A percentile compares a stretch with the other conserved stretches of the same genome.
phyloP scores from a whole-genome alignment of 2,329 filamentous ascomycete genomes.

The Scorias spongiosa region DNA sequence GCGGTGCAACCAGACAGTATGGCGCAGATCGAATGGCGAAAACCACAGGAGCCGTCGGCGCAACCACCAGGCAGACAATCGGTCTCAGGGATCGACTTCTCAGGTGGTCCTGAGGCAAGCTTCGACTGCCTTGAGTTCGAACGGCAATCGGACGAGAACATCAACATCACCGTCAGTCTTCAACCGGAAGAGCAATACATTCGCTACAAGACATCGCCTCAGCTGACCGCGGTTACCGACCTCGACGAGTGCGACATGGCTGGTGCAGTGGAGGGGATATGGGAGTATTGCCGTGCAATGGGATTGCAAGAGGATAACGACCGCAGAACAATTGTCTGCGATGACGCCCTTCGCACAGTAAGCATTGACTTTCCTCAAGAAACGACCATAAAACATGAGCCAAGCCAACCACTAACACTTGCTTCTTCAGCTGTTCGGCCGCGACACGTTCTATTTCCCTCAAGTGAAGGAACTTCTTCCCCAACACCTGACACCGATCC shows the following conservation, averaged over 20 bases:
- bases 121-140: constrained; percentile 90
- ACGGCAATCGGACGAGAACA: constrained; percentile 79
- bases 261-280: constrained; percentile 78
- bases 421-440: constrained; percentile 46
- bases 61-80: constrained; percentile 22
- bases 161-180: constrained; percentile 80
- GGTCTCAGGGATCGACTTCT: constrained; percentile 14
- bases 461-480: constrained; percentile 59
- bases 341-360: constrained; percentile 66
- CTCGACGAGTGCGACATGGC: constrained; percentile 74
- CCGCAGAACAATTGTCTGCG: constrained; percentile 80
- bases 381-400: constrained; percentile 1
- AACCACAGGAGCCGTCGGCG: constrained; percentile 41
- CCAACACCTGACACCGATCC: constrained; percentile 61
- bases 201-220: constrained; percentile 62
- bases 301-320: constrained; percentile 88
- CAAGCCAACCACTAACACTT: constrained; percentile 2
- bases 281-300: constrained; percentile 84
- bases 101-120: constrained; percentile 51
- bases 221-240: constrained; percentile 71
- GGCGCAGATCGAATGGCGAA: constrained; percentile 70
- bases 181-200: constrained; percentile 74
- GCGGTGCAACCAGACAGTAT: constrained; percentile 52
- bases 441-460: constrained; percentile 69
- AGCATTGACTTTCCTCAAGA: constrained; percentile 17